Evolutionary conservation across 2,329 filamentous ascomycete genomes (phyloP).

Genomic region (Arthrinium phaeospermum): DNA sequence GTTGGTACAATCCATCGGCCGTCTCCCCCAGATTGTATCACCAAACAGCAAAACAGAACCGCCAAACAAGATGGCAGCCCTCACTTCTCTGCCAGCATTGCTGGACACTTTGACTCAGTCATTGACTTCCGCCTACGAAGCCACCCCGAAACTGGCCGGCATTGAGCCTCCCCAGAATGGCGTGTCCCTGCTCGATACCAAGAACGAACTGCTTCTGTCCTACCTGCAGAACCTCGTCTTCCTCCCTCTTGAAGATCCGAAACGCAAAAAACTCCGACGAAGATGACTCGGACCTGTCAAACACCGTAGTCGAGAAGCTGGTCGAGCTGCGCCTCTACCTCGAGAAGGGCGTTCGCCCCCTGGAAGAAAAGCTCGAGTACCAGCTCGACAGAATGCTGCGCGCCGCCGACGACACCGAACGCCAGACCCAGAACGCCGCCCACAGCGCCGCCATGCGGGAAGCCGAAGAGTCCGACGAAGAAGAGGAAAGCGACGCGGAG

Average conservation of each 20-base stretch:
- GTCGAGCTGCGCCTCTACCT: slow-evolving; percentile 90
- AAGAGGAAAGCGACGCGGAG: slow-evolving; percentile 37
- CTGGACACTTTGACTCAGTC: slow-evolving; percentile 63
- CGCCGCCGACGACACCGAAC: slow-evolving; percentile 77
- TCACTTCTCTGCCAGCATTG: slow-evolving; percentile 54
- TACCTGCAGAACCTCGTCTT: slow-evolving; percentile 96
- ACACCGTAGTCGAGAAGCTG: slow-evolving; percentile 82
- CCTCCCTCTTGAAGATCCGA: slow-evolving; percentile 77
- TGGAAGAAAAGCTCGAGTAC: slow-evolving; percentile 91
- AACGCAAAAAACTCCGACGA: slow-evolving; percentile 49
- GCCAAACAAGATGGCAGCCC: slow-evolving; percentile 48
- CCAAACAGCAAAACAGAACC: neutral
- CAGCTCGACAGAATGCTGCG: slow-evolving; percentile 95
- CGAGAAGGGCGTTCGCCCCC: slow-evolving; percentile 87
- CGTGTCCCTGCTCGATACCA: slow-evolving; percentile 92
- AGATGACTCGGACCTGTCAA: slow-evolving; percentile 53
- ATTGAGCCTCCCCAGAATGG: slow-evolving; percentile 81
- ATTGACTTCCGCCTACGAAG: slow-evolving; percentile 68
- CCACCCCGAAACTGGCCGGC: slow-evolving; percentile 64
- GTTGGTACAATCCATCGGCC: neutral
- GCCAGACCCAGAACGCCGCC: slow-evolving; percentile 41
- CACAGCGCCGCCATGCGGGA: slow-evolving; percentile 42
- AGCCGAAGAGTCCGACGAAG: slow-evolving; percentile 42
- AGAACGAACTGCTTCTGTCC: slow-evolving; percentile 95
- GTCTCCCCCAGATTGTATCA: neutral